Conservation (phyloP, 208 protist genomes). For the Borovskyia barvae region DNA sequence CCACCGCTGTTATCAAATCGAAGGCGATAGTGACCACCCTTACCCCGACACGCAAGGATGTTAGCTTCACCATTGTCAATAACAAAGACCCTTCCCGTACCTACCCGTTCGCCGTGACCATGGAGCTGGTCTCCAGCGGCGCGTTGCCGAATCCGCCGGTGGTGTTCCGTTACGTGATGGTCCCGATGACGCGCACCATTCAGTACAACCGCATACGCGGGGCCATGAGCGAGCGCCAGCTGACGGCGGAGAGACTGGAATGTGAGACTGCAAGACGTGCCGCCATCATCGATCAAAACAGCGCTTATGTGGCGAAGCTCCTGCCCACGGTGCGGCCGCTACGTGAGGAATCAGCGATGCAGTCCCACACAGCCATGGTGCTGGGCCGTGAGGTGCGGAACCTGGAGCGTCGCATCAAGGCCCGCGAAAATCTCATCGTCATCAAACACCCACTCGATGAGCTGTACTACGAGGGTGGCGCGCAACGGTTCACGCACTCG, state of each 20-base stretch:
- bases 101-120: slow-evolving; percentile 50
- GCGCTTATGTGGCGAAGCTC: slow-evolving; percentile 34
- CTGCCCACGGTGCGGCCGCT: slow-evolving; percentile 64
- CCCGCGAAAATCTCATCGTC: slow-evolving; percentile 27
- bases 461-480: slow-evolving; percentile 83
- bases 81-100: slow-evolving; percentile 53
- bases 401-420: slow-evolving; percentile 55
- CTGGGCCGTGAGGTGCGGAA: slow-evolving; percentile 53
- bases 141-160: slow-evolving; percentile 10
- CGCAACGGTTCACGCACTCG: slow-evolving; percentile 82
- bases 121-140: slow-evolving; percentile 55
- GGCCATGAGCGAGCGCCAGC: slow-evolving; percentile 18
- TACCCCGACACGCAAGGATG: slow-evolving; percentile 29
- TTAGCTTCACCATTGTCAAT: slow-evolving; percentile 58
- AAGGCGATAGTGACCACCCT: slow-evolving; percentile 44
- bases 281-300: slow-evolving; percentile 30
- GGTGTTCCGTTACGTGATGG: slow-evolving; percentile 61
- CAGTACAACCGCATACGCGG: slow-evolving; percentile 30
- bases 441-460: slow-evolving; percentile 75
- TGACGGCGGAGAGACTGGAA: slow-evolving; percentile 30
- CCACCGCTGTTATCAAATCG: slow-evolving; percentile 67
- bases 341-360: slow-evolving; percentile 60
- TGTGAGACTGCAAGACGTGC: slow-evolving; percentile 33
- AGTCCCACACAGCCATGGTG: slow-evolving; percentile 52
- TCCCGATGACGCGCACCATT: slow-evolving; percentile 53